Evolutionary conservation across 1,284 basidiomycete genomes (phyloP).

Genomic region (Ceratobasidium sp.): DNA sequence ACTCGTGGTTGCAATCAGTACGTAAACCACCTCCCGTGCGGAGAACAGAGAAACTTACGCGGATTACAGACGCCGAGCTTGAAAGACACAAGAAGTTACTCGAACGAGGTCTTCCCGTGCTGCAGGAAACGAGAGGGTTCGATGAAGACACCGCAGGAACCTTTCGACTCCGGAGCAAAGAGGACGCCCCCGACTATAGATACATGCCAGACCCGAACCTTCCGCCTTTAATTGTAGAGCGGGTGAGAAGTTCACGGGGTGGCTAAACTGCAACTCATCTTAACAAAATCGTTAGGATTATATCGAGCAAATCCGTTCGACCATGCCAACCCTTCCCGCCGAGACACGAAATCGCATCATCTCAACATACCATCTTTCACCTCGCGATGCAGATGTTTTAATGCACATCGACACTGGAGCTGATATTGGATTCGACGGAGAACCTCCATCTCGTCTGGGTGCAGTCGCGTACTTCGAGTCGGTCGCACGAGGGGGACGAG

Average conservation of each 20-base stretch:
- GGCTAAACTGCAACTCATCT: not conserved
- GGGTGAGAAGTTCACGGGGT: slow-evolving; percentile 55
- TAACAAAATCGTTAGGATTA: slow-evolving; percentile 64
- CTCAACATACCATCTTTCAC: slow-evolving; percentile 66
- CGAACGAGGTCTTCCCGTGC: slow-evolving; percentile 63
- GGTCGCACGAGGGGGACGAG: slow-evolving; percentile 64
- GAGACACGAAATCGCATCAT: slow-evolving; percentile 73
- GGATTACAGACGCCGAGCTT: slow-evolving; percentile 72
- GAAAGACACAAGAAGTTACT: slow-evolving; percentile 78
- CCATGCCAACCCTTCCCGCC: slow-evolving; percentile 85
- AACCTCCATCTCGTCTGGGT: slow-evolving; percentile 60
- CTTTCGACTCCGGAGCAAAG: slow-evolving; percentile 87
- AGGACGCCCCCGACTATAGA: slow-evolving; percentile 94
- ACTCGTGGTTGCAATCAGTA: slow-evolving; percentile 89
- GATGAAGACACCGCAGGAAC: slow-evolving; percentile 88
- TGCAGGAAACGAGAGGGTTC: slow-evolving; percentile 93
- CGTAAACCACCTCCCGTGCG: slow-evolving; percentile 52
- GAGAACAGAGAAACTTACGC: slow-evolving; percentile 31
- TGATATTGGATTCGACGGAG: slow-evolving; percentile 74
- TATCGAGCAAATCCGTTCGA: slow-evolving; percentile 66
- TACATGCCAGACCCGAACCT: slow-evolving; percentile 99
- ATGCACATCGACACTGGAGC: slow-evolving; percentile 76
- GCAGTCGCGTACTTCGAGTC: slow-evolving; percentile 83
- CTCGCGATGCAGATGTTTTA: slow-evolving; percentile 80
- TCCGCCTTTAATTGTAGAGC: slow-evolving; percentile 77